Percentiles rank a stretch among this genome's conserved stretches.
phyloP scores from a whole-genome alignment of 1,284 basidiomycete species.

The Takashimella koratensis region DNA sequence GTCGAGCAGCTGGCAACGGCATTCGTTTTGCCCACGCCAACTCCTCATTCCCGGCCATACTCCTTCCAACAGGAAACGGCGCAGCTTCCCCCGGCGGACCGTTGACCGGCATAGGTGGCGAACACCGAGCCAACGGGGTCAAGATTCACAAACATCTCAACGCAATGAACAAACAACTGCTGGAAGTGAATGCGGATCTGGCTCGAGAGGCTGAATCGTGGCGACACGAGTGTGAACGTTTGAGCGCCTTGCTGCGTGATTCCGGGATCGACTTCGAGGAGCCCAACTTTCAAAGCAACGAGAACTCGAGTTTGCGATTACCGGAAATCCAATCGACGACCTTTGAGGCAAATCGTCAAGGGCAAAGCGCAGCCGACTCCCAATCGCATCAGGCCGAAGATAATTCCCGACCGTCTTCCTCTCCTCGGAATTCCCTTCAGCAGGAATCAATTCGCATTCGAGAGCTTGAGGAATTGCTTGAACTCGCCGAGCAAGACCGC shows the following conservation, averaged over 20 bases:
- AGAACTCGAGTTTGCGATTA: neutral
- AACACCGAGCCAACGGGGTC: slow-evolving; percentile 38
- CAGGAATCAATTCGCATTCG: neutral
- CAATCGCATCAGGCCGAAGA: neutral
- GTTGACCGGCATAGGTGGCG: slow-evolving; percentile 17
- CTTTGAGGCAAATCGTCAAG: slow-evolving; percentile 2
- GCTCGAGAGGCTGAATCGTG: slow-evolving; percentile 42
- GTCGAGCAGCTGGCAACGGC: slow-evolving; percentile 25
- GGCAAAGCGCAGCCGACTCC: neutral
- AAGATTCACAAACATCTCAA: slow-evolving; percentile 49
- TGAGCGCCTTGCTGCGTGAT: slow-evolving; percentile 25
- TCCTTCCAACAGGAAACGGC: slow-evolving; percentile 23
- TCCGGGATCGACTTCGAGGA: slow-evolving; percentile 35
- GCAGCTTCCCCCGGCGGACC: slow-evolving; percentile 22
- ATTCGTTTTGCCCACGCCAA: slow-evolving; percentile 30
- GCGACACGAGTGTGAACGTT: slow-evolving; percentile 31
- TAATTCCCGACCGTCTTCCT: neutral
- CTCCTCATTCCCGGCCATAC: slow-evolving; percentile 41
- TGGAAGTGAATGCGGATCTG: slow-evolving; percentile 39
- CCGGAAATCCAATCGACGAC: neutral
- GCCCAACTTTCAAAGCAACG: neutral
- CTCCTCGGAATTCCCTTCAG: too few relatives aligned
- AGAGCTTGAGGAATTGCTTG: slow-evolving; percentile 8
- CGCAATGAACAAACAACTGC: slow-evolving; percentile 45
- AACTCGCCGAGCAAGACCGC: slow-evolving; percentile 22